Evolutionary conservation across 495 filamentous ascomycete species (phyloP).

Genomic region (Talaromyces ruber): DNA sequence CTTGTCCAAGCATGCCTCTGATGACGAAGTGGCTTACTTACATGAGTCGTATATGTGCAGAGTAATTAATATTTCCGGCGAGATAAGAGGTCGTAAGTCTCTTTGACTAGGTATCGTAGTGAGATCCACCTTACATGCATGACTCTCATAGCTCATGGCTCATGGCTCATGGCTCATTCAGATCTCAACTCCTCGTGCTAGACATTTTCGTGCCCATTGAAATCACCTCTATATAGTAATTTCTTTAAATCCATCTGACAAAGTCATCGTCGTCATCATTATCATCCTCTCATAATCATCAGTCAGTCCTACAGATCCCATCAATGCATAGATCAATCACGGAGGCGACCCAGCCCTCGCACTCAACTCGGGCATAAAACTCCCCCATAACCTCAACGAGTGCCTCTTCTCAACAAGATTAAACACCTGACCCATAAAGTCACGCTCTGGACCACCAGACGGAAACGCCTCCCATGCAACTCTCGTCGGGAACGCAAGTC

Average conservation of each 20-base stretch:
- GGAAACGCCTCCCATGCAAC: conserved; percentile 38
- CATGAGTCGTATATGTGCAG: too few species aligned
- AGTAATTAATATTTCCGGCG: too few species aligned
- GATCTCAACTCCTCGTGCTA: neutral
- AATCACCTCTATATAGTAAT: too few species aligned
- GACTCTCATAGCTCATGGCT: too few species aligned
- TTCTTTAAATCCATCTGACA: neutral
- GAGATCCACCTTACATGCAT: too few species aligned
- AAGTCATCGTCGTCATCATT: neutral
- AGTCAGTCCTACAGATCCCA: neutral
- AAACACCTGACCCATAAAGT: conserved; percentile 29
- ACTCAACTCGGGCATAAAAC: conserved; percentile 32
- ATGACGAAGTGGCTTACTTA: too few species aligned
- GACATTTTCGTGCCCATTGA: too few species aligned
- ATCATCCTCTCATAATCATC: neutral
- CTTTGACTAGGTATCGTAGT: too few species aligned
- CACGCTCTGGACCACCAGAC: conserved; percentile 26
- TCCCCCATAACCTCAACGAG: conserved; percentile 31
- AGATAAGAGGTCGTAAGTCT: too few species aligned
- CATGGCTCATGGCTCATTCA: too few species aligned
- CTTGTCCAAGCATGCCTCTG: too few species aligned
- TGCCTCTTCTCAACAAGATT: conserved; percentile 33
- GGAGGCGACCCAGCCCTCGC: conserved; percentile 17
- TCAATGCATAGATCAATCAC: neutral
- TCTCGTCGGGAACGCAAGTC: conserved; percentile 32